phyloP scores from a whole-genome alignment of 768 basidiomycete genomes.

The Rhodotorula diobovata region DNA sequence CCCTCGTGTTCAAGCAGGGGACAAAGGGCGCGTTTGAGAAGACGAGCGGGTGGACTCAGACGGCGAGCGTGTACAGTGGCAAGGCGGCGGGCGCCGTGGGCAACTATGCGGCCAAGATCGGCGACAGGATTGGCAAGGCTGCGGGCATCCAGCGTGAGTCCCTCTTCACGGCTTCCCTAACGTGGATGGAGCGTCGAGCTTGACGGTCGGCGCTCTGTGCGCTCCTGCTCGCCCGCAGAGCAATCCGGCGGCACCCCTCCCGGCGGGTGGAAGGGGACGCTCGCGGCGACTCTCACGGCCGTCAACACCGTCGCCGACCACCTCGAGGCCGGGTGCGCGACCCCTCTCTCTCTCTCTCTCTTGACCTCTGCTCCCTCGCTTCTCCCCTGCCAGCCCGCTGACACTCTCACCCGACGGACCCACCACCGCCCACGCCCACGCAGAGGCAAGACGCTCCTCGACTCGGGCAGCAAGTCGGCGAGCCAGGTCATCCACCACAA shows the following conservation, averaged over 20 bases:
- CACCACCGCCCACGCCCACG: not conserved
- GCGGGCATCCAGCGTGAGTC: constrained; percentile 23
- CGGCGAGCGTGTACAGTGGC: constrained; percentile 16
- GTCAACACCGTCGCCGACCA: constrained; percentile 31
- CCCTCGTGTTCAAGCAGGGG: constrained; percentile 15
- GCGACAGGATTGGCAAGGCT: constrained; percentile 22
- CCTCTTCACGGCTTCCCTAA: too few relatives aligned
- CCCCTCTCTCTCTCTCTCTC: not conserved
- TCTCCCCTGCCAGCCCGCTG: not conserved
- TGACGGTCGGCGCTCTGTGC: too few relatives aligned
- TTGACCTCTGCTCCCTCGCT: too few relatives aligned
- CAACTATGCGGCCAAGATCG: not conserved
- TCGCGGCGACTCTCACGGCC: constrained; percentile 19
- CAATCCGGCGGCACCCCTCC: not conserved
- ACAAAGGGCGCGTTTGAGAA: constrained; percentile 6
- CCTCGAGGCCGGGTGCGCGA: constrained; percentile 43
- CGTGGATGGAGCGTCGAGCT: too few relatives aligned
- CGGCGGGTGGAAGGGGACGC: constrained; percentile 10
- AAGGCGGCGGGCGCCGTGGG: constrained; percentile 23
- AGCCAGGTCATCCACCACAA: constrained; percentile 44
- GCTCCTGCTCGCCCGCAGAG: constrained; percentile 2
- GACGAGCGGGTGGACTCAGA: not conserved
- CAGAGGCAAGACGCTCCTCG: constrained; percentile 24
- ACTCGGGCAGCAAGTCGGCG: constrained; percentile 13
- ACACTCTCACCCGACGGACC: not conserved